phyloP scores from a whole-genome alignment of 2,329 filamentous ascomycete genomes.

The Aspergillus ibericus region DNA sequence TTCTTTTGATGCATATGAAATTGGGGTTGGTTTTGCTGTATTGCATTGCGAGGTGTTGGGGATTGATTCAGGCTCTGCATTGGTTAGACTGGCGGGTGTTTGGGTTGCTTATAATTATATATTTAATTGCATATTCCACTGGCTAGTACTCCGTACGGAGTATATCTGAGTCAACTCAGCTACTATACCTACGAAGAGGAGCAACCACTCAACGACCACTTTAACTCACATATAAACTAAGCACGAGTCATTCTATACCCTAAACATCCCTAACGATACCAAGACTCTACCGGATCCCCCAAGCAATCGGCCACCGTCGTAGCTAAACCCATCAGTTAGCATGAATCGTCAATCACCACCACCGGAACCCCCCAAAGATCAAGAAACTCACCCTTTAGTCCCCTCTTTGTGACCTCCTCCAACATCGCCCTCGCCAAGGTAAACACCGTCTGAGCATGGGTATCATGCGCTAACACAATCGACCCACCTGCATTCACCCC shows the following conservation, averaged over 20 bases:
- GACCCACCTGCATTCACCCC: constrained; percentile 34
- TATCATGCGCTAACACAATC: constrained; percentile 40
- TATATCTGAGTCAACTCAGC: not conserved
- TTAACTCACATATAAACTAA: not conserved
- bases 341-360: not conserved
- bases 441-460: constrained; percentile 38
- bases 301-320: constrained; percentile 61
- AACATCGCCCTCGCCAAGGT: constrained; percentile 36
- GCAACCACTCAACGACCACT: not conserved
- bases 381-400: constrained; percentile 35
- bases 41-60: not conserved
- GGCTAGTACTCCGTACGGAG: not conserved
- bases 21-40: not conserved
- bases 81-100: not conserved
- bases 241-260: not conserved
- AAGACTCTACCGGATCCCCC: constrained; percentile 55
- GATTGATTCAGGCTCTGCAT: not conserved
- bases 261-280: constrained; percentile 45
- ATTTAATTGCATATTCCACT: not conserved
- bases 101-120: not conserved
- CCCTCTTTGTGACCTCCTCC: constrained; percentile 40
- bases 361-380: not conserved
- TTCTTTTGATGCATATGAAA: constrained; percentile 30
- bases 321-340: constrained; percentile 27
- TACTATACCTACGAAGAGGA: not conserved